These are phyloP conservation scores for Solanum dulcamara DNA, from an alignment of 257 asterid species.

Conservation along the genomic window DNA sequence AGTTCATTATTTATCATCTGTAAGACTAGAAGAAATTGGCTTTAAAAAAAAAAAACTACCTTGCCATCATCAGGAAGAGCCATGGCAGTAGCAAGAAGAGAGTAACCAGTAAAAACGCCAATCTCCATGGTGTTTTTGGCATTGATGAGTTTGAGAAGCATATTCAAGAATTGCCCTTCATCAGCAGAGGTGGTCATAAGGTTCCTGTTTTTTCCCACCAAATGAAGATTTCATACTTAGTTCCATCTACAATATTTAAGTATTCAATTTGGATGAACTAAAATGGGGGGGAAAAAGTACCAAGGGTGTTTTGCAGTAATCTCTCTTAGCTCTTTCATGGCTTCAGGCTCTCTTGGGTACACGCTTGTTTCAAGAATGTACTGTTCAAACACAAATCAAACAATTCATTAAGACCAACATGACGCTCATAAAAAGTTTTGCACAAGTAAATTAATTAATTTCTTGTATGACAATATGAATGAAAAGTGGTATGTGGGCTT, in stretches of 20 bases:
- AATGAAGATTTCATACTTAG: not conserved
- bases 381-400: slow-evolving; percentile 5
- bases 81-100: slow-evolving; percentile 47
- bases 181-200: slow-evolving; percentile 52
- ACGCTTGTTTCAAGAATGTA: slow-evolving; percentile 39
- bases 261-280: not conserved
- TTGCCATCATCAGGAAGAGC: slow-evolving; percentile 51
- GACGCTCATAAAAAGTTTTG: not conserved
- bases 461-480: not conserved
- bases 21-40: not conserved
- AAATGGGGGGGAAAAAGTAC: not conserved
- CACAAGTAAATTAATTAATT: not conserved
- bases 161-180: slow-evolving; percentile 40
- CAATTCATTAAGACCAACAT: not conserved
- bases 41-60: slow-evolving; percentile 7
- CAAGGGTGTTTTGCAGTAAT: slow-evolving; percentile 17
- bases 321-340: slow-evolving; percentile 25
- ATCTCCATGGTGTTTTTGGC: slow-evolving; percentile 44
- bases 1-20: not conserved
- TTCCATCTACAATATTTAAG: not conserved
- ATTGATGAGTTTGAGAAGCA: slow-evolving; percentile 46
- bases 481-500: not conserved
- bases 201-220: slow-evolving; percentile 20
- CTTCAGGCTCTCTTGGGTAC: slow-evolving; percentile 38
- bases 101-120: slow-evolving; percentile 58